Base-by-base conservation (phyloP, 768 basidiomycete genomes). In the Tylopilus felleus region DNA sequence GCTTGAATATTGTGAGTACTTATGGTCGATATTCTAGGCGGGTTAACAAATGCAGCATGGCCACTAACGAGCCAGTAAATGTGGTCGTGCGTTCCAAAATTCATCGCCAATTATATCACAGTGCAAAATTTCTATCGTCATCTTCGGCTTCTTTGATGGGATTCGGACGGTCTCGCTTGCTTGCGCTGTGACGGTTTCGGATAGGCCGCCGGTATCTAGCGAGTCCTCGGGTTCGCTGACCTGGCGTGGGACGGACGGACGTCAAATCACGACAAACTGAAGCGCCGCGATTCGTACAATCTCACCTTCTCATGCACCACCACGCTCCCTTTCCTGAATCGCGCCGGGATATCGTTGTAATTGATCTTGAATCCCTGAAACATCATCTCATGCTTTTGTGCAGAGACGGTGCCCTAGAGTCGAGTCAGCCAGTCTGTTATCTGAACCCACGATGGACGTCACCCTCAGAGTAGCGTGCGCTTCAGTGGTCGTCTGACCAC, bases 371-470 rank as follows among this genome's bases (percentile, higher is more conserved):
- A 98, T 14, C 78, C 79, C 13, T 80, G 76, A 73, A 86, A 95
- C 2, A 99, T 76, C 5, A 98, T 86, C 70, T 98, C 96, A 58
- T 99, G 82, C 73, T 99, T 99, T 57, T 89, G 82, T 50, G 84
- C 83, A 8, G 97, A 90, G 28, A 90, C 77, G 0, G 94, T 97
- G 1, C 94, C 92, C 94, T 98, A 56, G 0, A 52, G 17, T 47
- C 52, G 23, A 28, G 28, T 71, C 49, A 63, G 54, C 36, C 28
- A n/a, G 13, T 40, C 22, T 40, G 42, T 33, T 43, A 19, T 23
- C 16, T 10, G 40, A 35, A 50, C 22, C n/a, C 8, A 8, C 31
- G 17, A 6, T 7, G 13, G 28, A 16, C 77, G 41, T 48, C 36
- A 94, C 94, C 62, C 80, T 80, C 7, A 99, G 77, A 1, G 82